Percentiles rank a stretch among this genome's conserved stretches.
phyloP scores from a whole-genome alignment of 768 basidiomycete species.

The Galerina marginata region DNA sequence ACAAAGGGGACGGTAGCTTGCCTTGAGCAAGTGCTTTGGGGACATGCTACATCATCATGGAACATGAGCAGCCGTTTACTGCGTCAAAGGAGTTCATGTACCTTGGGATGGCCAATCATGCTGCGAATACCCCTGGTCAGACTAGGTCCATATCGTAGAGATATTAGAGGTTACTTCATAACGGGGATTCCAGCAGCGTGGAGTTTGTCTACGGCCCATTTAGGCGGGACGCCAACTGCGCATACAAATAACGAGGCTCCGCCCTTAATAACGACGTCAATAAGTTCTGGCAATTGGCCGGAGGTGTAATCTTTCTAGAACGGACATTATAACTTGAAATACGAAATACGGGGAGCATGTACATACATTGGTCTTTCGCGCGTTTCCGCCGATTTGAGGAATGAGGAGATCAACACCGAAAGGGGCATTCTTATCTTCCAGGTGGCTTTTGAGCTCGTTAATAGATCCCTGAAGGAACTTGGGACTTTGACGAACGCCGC shows the following conservation, averaged over 20 bases:
- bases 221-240: slow-evolving; percentile 85
- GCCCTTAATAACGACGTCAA: slow-evolving; percentile 78
- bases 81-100: slow-evolving; percentile 25
- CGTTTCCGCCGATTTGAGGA: slow-evolving; percentile 81
- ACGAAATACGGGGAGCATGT: slow-evolving; percentile 9
- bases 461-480: slow-evolving; percentile 71
- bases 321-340: not conserved
- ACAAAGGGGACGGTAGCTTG: slow-evolving; percentile 18
- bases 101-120: slow-evolving; percentile 89
- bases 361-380: slow-evolving; percentile 78
- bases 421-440: slow-evolving; percentile 77
- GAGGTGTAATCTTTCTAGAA: slow-evolving; percentile 72
- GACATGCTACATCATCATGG: slow-evolving; percentile 57
- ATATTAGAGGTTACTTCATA: slow-evolving; percentile 70
- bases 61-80: not conserved
- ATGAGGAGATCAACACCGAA: slow-evolving; percentile 86
- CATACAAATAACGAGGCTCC: slow-evolving; percentile 82
- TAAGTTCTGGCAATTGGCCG: slow-evolving; percentile 77
- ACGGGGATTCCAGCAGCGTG: slow-evolving; percentile 80
- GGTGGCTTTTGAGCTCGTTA: slow-evolving; percentile 72
- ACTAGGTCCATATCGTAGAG: not conserved
- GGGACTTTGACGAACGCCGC: slow-evolving; percentile 77
- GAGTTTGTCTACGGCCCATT: slow-evolving; percentile 79
- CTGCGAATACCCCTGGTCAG: slow-evolving; percentile 37
- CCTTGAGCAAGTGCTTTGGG: slow-evolving; percentile 77